phyloP scores from a whole-genome alignment of 83 land plant genomes.

The Thuja plicata region DNA sequence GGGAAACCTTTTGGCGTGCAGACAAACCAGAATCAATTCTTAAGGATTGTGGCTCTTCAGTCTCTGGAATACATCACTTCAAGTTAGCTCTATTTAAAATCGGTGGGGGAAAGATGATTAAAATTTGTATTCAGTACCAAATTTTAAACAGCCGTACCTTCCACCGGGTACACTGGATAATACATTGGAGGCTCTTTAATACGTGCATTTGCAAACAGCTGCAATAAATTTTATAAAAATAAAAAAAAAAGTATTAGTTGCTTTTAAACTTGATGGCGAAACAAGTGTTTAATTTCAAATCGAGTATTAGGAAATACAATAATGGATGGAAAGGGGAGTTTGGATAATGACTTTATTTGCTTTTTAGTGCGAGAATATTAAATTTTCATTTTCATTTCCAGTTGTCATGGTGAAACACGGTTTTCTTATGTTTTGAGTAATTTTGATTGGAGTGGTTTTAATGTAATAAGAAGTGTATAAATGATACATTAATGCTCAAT shows the following conservation, averaged over 20 bases:
- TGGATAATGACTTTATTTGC: too few relatives aligned
- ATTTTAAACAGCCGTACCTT: slow-evolving; percentile 27
- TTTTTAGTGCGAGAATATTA: too few relatives aligned
- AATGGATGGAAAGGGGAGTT: neutral
- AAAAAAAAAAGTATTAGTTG: neutral
- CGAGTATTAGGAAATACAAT: neutral
- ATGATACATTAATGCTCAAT: too few relatives aligned
- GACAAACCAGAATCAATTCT: slow-evolving; percentile 30
- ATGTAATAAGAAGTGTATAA: too few relatives aligned
- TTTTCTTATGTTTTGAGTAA: too few relatives aligned
- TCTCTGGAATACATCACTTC: slow-evolving; percentile 16
- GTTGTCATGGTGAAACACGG: too few relatives aligned
- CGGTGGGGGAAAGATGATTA: neutral
- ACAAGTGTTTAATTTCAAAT: neutral
- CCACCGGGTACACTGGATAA: slow-evolving; percentile 36
- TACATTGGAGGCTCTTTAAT: slow-evolving; percentile 63
- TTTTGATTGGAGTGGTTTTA: too few relatives aligned
- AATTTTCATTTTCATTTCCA: too few relatives aligned
- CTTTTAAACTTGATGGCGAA: neutral
- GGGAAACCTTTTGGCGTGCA: slow-evolving; percentile 41
- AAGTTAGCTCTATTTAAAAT: neutral
- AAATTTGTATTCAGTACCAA: neutral
- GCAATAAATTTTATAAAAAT: slow-evolving; percentile 11
- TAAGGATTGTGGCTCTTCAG: slow-evolving; percentile 33
- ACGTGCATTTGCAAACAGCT: slow-evolving; percentile 59